A percentile compares a stretch with the other conserved stretches of the same genome.
Conservation (phyloP, 2,329 filamentous ascomycete genomes). For the Beauveria caledonica region DNA sequence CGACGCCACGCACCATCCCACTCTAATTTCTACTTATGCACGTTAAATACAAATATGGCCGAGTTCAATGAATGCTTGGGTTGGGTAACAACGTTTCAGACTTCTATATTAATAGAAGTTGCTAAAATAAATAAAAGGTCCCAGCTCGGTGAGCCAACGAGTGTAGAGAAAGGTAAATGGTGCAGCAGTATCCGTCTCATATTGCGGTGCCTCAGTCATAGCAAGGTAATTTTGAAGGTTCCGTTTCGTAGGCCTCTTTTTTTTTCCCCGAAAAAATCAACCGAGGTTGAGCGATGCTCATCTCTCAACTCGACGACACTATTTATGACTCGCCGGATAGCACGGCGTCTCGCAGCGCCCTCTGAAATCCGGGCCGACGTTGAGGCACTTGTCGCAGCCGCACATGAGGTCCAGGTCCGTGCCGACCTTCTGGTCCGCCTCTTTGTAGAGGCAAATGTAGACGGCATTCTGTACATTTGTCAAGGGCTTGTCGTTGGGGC, state of each 20-base stretch:
- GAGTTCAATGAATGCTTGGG: not conserved
- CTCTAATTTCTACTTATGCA: not conserved
- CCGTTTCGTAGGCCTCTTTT: not conserved
- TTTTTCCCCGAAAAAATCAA: too few relatives aligned
- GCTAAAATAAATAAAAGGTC: not conserved
- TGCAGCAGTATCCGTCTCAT: not conserved
- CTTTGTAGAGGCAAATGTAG: slow-evolving; percentile 31
- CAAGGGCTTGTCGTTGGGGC: slow-evolving; percentile 22
- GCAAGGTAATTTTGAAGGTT: not conserved
- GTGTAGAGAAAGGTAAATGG: slow-evolving; percentile 4
- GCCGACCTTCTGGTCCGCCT: slow-evolving; percentile 24
- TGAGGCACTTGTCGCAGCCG: slow-evolving; percentile 31
- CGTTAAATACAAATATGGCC: not conserved
- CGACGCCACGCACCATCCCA: not conserved
- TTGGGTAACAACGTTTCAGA: not conserved
- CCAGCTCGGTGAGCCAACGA: not conserved
- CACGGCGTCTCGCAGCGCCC: slow-evolving; percentile 32
- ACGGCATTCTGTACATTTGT: slow-evolving; percentile 25
- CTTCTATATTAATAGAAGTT: not conserved
- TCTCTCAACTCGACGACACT: not conserved
- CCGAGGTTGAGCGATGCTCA: not conserved
- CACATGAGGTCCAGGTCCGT: slow-evolving; percentile 29
- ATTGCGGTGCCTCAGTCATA: not conserved
- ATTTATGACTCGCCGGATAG: slow-evolving; percentile 3
- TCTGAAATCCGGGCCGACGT: slow-evolving; percentile 30